phyloP scores from a whole-genome alignment of 208 protist genomes.

The Leishmania mexicana region DNA sequence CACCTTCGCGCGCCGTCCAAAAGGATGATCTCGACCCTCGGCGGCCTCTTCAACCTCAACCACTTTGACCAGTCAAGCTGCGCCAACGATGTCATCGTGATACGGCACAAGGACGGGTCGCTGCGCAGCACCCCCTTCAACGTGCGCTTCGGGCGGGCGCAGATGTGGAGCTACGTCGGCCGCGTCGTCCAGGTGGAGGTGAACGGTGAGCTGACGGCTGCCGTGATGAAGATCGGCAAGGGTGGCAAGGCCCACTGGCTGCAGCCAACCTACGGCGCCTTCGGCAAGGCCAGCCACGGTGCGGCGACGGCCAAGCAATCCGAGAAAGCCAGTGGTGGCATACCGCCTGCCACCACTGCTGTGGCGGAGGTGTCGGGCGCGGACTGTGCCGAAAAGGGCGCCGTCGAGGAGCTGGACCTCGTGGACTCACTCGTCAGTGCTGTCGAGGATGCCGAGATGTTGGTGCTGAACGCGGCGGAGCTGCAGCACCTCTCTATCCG shows the following conservation, averaged over 20 bases:
- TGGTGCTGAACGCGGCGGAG: conserved; percentile 7
- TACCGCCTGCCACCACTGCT: not conserved
- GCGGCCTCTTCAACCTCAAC: conserved; percentile 77
- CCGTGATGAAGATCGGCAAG: conserved; percentile 96
- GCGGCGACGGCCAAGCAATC: not conserved
- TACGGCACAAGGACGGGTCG: conserved; percentile 94
- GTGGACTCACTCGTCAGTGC: not conserved
- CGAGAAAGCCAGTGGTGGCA: not conserved
- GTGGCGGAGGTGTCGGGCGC: not conserved
- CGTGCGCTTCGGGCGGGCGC: conserved; percentile 96
- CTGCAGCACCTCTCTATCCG: conserved; percentile 15
- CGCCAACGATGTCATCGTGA: conserved; percentile 97
- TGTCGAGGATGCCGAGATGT: not conserved
- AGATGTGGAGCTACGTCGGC: conserved; percentile 89
- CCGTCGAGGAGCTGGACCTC: not conserved
- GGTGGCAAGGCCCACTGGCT: conserved; percentile 96
- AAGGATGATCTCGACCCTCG: conserved; percentile 78
- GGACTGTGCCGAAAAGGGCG: not conserved
- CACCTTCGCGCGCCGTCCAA: not conserved
- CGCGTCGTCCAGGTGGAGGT: conserved; percentile 95
- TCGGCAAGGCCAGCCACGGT: not conserved
- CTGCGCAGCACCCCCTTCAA: conserved; percentile 96
- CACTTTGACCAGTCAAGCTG: conserved; percentile 88
- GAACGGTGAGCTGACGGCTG: conserved; percentile 86
- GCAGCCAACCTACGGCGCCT: conserved; percentile 48